A percentile compares a stretch with the other conserved stretches of the same genome.
Conservation (phyloP, 2,329 filamentous ascomycete species). For the Sphaerulina musiva region DNA sequence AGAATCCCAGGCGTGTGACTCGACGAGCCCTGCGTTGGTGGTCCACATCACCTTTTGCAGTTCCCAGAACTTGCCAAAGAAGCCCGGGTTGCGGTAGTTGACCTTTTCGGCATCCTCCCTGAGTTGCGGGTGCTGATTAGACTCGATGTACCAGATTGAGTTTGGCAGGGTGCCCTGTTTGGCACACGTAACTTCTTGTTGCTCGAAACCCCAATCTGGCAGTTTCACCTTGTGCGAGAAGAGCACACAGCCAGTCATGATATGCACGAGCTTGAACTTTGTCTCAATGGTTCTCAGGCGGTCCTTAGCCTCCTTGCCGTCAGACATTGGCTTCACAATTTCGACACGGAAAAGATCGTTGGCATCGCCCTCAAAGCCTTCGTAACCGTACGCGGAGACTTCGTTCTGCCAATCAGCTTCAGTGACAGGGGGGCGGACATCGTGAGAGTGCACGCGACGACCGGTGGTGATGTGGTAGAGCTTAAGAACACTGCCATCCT, state of each 20-base stretch:
- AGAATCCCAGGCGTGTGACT: constrained; percentile 97
- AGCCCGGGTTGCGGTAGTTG: constrained; percentile 90
- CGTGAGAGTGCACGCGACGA: constrained; percentile 90
- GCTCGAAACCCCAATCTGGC: constrained; percentile 94
- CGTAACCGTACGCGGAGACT: constrained; percentile 85
- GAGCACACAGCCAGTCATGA: constrained; percentile 93
- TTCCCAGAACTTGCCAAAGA: constrained; percentile 97
- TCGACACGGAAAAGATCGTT: constrained; percentile 95
- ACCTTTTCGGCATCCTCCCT: constrained; percentile 76
- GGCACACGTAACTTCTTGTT: constrained; percentile 98
- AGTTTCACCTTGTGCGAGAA: constrained; percentile 99
- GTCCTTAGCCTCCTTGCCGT: constrained; percentile 69
- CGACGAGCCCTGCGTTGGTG: constrained; percentile 91
- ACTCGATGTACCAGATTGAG: constrained; percentile 94
- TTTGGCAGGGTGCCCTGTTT: constrained; percentile 87
- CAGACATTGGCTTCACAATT: constrained; percentile 84
- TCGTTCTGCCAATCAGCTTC: constrained; percentile 60
- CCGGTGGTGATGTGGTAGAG: constrained; percentile 79
- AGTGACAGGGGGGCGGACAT: constrained; percentile 77
- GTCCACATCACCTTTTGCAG: constrained; percentile 98
- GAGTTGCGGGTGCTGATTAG: constrained; percentile 76
- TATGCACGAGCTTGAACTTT: constrained; percentile 89
- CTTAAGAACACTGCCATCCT: constrained; percentile 72
- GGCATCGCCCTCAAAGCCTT: constrained; percentile 92
- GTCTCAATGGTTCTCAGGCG: constrained; percentile 88